Base-by-base conservation (phyloP, 495 filamentous ascomycete species). In the Penicillium pancosmium region DNA sequence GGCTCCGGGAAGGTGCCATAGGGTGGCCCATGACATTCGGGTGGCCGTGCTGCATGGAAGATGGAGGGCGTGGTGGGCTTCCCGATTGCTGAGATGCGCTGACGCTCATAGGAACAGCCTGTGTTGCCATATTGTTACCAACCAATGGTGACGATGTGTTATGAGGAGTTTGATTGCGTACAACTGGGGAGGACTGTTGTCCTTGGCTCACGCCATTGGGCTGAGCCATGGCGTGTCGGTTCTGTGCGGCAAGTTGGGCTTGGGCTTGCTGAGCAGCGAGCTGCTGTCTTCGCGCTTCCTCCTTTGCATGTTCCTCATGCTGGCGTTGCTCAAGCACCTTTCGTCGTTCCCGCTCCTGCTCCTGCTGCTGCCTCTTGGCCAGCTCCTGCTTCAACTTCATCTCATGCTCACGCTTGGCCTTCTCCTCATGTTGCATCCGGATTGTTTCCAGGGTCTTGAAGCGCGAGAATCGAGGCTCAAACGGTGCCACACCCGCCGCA, bases 381-480 rank as follows among this genome's bases (percentile, higher is more conserved):
- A 75, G 46, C 38, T 80, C 76, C 25, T 79, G 72, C 27, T 87
- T 79, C 52, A 85, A 79, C 71, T 91, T 89, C 49, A 84, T 82
- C 56, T 90, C 87, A 15, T 80, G 77, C 48, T 87, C 87, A 35
- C 83, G 84, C 57, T 78, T 79, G 19, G 73, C 74, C 64, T 84
- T 86, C 66, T 95, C 92, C 56, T 87, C 86, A 50, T 90, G 88
- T 54, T 88, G 84, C 59, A 82, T 80, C 62, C 88, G 90, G 65
- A 99, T 96, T 38, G 89, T 88, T 38, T 90, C 91, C 23, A 99
- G 81, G 1, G 89, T 82, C 76, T 97, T 97, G 78, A 96, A 97
- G 12, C 88, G 81, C 53, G 93, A 91, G 70, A 98, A 98, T 5
- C 87, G 83, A 46, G 92, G 91, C 64, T 96, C 89, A 65, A 93